Base-by-base conservation (phyloP, 164 flowering plant genomes). In the Liriodendron chinense region DNA sequence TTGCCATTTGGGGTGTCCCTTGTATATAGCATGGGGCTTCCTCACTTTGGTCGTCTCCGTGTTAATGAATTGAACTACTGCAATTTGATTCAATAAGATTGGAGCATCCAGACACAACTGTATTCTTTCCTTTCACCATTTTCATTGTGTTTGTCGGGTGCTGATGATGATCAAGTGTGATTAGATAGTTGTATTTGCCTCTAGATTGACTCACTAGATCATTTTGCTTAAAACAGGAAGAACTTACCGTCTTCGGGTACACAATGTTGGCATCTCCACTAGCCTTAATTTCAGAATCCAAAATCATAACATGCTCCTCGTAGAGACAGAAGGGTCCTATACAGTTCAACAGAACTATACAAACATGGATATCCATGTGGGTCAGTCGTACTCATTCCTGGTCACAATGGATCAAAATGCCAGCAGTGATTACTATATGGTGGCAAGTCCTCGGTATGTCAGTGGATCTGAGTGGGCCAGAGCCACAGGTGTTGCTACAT, bases 321-420 rank as follows among this genome's bases (percentile, higher is more conserved):
- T 91, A 61, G 98, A 94, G 87, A 94, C 98, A 16, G 98, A 94
- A 85, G 97, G 98, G 65, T 92, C 98, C 72, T 94, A 94, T 81
- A 94, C 98, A 34, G 90, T 89, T 69, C 98, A 92, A 81, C 97
- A 91, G 84, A 92, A 89, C 80, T 92, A 92, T 76, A 72, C 95
- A 24, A 87, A 86, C 83, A 89, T 94, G 97, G 97, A 92, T 86
- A 92, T 94, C 76, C 98, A 94, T 76, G 96, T 94, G 50, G 98
- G 98, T 64, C 98, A 94, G 77, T 94, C 98, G n/a, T 94, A 87
- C 80, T 94, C 97, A 75, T 94, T 94, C 86, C 85, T 94, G 84
- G 93, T 94, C 57, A 87, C 97, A 57, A 90, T 89, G 94, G 97
- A 94, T 84, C 97, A 94, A 83, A 88, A 86, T 86, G 91, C 95